Evolutionary conservation across 139 green algal genomes (phyloP), one percentile per base, ranked within the genome.

Genomic region (Chlorella sp.): DNA sequence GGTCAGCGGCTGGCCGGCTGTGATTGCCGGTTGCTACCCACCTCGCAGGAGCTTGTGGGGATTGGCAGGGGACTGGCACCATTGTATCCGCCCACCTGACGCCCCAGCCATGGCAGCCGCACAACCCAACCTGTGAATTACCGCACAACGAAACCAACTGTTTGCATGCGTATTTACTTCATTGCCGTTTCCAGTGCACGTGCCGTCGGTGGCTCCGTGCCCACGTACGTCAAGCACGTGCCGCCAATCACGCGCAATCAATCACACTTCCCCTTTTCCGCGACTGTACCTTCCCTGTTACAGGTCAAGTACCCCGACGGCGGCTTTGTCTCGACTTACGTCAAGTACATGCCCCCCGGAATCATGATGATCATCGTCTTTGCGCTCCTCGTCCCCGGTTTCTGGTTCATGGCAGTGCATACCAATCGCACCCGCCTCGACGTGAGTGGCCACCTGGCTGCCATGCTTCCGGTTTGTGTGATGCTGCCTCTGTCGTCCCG

Each of bases 291-390:
- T 2, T 41, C 40, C 11, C 20, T 14, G 1, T 1, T 32, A 28
- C 76, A 82, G 76, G 76, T 82, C 26, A 82, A 82, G 56, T 60
- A 58, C 38, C 76, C 76, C 1, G 58, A 67, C 9, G 58, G 58
- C 38, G n/a, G 40, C 36, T 56, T 82, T 38, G 58, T 68, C 3
- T 41, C 26, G 38, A 86, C 54, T n/a, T 92, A 88, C 54, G 65
- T 87, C 26, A 41, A 58, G 40, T 91, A 86, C 65, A 73, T 92
- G 72, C 46, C 83, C 26, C 87, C 87, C 22, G 89, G 89, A 43
- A 81, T 73, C 44, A 58, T 83, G 5, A 54, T 91, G 64, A 51
- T 92, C 32, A 46, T 89, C 20, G 19, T 87, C 28, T 86, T 91
- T 48, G 83, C 89, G 16, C 13, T 88, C 6, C 43, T 83, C 44